These are phyloP conservation scores for Microbotryum saponariae DNA, from an alignment of 1,284 basidiomycete species.

Conservation along the genomic window DNA sequence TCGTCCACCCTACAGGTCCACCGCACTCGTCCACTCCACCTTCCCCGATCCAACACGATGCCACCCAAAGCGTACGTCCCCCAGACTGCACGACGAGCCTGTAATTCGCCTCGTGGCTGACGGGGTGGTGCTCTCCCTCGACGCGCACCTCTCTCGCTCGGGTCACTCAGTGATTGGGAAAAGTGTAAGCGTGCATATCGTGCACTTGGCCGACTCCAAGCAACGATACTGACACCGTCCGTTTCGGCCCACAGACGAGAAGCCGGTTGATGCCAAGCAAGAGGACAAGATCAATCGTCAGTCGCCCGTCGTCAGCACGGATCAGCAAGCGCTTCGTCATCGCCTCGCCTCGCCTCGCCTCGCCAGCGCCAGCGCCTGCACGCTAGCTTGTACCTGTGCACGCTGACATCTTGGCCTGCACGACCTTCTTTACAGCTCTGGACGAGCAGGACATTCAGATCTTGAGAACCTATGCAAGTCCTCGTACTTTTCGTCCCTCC, in stretches of 20 bases:
- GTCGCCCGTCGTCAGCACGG: slow-evolving; percentile 37
- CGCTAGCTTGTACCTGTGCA: no score
- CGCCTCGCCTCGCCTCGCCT: neutral
- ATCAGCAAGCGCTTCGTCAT: neutral
- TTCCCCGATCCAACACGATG: slow-evolving; percentile 47
- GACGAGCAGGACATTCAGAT: slow-evolving; percentile 99
- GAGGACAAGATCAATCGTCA: slow-evolving; percentile 86
- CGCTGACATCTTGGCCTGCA: no score
- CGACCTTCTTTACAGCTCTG: slow-evolving; percentile 53
- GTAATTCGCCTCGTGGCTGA: no score
- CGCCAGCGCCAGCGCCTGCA: no score
- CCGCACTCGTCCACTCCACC: neutral
- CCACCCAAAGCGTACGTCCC: slow-evolving; percentile 64
- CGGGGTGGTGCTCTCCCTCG: neutral
- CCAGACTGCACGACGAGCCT: slow-evolving; percentile 8
- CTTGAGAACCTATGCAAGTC: slow-evolving; percentile 85
- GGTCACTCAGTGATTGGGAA: slow-evolving; percentile 73
- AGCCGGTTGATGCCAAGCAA: slow-evolving; percentile 61
- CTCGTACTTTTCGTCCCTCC: slow-evolving; percentile 23
- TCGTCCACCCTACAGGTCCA: no score
- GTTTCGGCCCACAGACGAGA: slow-evolving; percentile 52
- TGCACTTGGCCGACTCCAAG: fast-evolving
- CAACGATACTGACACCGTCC: neutral
- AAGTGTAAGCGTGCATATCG: slow-evolving; percentile 60
- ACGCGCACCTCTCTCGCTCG: neutral